Conservation (phyloP, 352 stramenopile genomes). For the Phytophthora pini region DNA sequence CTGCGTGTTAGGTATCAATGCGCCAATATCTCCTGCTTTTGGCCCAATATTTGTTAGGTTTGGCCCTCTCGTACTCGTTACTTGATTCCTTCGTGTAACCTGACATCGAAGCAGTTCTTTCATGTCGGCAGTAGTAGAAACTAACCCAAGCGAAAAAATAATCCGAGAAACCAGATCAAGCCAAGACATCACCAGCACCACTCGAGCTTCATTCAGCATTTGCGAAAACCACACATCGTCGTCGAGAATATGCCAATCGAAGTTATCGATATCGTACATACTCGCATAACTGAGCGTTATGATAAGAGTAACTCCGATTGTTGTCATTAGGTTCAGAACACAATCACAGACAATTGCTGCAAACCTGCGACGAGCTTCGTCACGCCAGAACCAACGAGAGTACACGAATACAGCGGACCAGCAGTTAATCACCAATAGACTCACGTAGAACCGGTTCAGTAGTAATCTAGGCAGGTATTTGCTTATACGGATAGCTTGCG, state of each 20-base stretch:
- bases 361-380: slow-evolving; percentile 29
- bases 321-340: slow-evolving; percentile 33
- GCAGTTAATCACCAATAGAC: slow-evolving; percentile 39
- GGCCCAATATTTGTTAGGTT: background rate
- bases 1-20: background rate
- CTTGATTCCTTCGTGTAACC: background rate
- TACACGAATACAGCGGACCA: slow-evolving; percentile 31
- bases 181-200: slow-evolving; percentile 36
- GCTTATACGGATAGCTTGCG: slow-evolving; percentile 38
- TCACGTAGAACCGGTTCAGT: slow-evolving; percentile 42
- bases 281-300: slow-evolving; percentile 24
- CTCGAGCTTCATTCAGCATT: slow-evolving; percentile 34
- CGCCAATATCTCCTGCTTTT: background rate
- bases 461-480: slow-evolving; percentile 26
- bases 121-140: slow-evolving; percentile 23
- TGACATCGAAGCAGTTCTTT: slow-evolving; percentile 23
- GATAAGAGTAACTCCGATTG: slow-evolving; percentile 29
- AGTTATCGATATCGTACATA: slow-evolving; percentile 10
- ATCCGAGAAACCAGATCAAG: slow-evolving; percentile 14
- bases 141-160: slow-evolving; percentile 10
- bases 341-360: slow-evolving; percentile 27
- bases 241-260: slow-evolving; percentile 2
- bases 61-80: background rate
- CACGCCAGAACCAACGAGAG: slow-evolving; percentile 19
- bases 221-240: slow-evolving; percentile 20